Evolutionary conservation across 305 asterid genomes (phyloP), one percentile per base, ranked within the genome.

Genomic region (Nicotiana rustica): DNA sequence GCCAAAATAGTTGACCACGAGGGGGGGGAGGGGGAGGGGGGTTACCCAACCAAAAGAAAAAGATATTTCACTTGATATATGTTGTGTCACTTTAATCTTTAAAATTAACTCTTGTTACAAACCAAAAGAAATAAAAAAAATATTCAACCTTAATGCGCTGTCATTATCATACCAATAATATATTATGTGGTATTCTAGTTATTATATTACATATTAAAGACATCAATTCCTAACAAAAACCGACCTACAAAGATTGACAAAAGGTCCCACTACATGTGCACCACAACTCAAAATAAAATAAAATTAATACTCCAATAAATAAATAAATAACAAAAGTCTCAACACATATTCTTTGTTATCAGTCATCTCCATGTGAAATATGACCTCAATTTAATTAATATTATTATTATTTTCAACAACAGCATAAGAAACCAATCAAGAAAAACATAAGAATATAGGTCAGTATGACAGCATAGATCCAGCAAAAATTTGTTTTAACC

Each of bases 391-490:
- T 81, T 25, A 81, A 76, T 36, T 64, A 79, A 68, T 21, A 19
- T 21, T 44, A 14, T 41, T 64, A n/a, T 41, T 64, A n/a, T 81
- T 33, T 57, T 10, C 4, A 38, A 18, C 4, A 35, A 67, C 10
- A 62, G 4, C 15, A 68, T 7, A 18, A 4, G 14, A 68, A 3
- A 0, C 1, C 57, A 69, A 10, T 21, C 10, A 68, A 59, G 38
- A 59, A 56, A 81, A 73, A 60, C 69, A 62, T 14, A 57, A 33
- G 38, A 66, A 47, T 38, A 79, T 44, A 31, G 14, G 19, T 82
- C 10, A 33, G 71, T 75, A 10, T 77, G 91, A 86, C 92, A 88
- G 91, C 87, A 70, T 82, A 67, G 83, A 76, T 83, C 81, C 91
- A 88, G 88, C 91, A 88, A 87, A 81, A 86, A 69, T 60, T 31